A percentile compares a stretch with the other conserved stretches of the same genome.
Conservation (phyloP, 116 monocot species). For the Iris pallida region DNA sequence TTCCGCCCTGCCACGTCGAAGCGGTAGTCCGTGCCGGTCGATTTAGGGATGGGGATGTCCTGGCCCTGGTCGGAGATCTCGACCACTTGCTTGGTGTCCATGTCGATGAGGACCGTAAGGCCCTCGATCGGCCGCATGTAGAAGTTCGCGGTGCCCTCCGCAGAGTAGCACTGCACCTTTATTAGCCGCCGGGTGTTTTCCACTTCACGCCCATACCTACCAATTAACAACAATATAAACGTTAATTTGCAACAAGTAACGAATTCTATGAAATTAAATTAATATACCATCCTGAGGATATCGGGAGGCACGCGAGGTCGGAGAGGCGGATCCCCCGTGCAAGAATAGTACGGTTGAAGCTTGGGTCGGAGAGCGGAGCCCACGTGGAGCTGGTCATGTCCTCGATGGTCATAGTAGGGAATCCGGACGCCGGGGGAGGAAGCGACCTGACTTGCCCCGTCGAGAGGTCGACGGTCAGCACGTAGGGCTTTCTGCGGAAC, state of each 20-base stretch:
- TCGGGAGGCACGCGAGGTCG: constrained; percentile 67
- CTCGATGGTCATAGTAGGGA: constrained; percentile 44
- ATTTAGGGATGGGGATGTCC: constrained; percentile 55
- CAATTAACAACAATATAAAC: background rate
- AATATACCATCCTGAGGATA: constrained; percentile 63
- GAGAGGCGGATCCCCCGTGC: constrained; percentile 55
- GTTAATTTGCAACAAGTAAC: too few species aligned
- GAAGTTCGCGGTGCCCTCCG: constrained; percentile 79
- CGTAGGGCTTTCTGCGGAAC: constrained; percentile 18
- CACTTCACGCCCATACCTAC: constrained; percentile 27
- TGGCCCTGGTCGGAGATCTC: constrained; percentile 37
- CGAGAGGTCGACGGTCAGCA: constrained; percentile 39
- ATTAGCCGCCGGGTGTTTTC: constrained; percentile 54
- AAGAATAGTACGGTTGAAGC: constrained; percentile 47
- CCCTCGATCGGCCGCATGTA: constrained; percentile 95
- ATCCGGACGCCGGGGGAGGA: constrained; percentile 32
- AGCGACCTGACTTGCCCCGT: constrained; percentile 9
- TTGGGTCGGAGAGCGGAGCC: constrained; percentile 44
- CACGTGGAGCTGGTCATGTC: constrained; percentile 39
- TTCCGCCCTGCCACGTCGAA: constrained; percentile 14
- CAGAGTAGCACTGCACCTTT: constrained; percentile 80
- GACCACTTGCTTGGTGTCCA: constrained; percentile 61
- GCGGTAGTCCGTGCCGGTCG: constrained; percentile 64
- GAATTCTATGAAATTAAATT: too few species aligned
- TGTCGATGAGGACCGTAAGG: constrained; percentile 72